phyloP scores from a whole-genome alignment of 306 rosid species.

The Canavalia ensiformis region DNA sequence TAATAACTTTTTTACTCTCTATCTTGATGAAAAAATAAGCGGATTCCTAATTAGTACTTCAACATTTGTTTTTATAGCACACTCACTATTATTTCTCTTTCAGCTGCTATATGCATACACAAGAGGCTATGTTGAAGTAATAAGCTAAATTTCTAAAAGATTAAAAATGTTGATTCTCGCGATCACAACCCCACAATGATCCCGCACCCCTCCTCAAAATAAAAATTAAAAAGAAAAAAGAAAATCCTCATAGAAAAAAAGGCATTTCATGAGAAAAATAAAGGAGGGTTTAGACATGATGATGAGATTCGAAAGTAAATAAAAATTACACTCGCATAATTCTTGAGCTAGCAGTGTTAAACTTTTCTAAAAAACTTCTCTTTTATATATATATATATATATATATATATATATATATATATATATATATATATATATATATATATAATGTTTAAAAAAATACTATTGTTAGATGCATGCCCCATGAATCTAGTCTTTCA shows the following conservation, averaged over 20 bases:
- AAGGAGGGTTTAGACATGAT: background rate
- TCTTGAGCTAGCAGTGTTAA: background rate
- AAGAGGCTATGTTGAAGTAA: background rate
- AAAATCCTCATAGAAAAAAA: no score
- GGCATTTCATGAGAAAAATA: background rate
- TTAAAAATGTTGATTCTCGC: background rate
- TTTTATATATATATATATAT: background rate
- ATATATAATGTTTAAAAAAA: no score
- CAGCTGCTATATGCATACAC: background rate
- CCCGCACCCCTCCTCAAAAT: no score
- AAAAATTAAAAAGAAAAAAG: no score
- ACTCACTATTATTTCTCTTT: background rate
- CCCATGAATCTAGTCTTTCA: background rate
- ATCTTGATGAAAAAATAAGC: no score
- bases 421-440: no score
- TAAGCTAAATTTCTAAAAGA: background rate
- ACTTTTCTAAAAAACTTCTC: background rate
- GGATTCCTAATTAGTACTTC: background rate
- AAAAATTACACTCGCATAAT: background rate
- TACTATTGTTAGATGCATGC: background rate
- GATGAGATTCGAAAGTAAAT: conserved; percentile 12
- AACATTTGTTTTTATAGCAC: conserved; percentile 13
- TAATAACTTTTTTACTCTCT: no score
- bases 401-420: no score
- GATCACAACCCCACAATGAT: background rate